Conservation (phyloP, 2,329 filamentous ascomycete species). For the Penicillium sp. region DNA sequence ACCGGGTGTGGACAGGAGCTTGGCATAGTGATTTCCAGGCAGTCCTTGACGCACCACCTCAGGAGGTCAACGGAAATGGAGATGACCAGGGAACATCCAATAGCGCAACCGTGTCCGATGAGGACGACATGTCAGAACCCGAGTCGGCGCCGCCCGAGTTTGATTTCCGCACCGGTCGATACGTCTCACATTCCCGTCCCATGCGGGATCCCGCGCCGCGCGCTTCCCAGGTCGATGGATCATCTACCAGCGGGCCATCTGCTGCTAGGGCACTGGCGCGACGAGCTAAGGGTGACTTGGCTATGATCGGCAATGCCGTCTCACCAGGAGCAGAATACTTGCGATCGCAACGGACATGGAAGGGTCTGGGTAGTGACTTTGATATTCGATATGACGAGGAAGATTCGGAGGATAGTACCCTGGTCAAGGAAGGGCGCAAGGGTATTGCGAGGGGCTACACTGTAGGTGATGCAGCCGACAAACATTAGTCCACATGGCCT, state of each 20-base stretch:
- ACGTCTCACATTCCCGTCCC: slow-evolving; percentile 68
- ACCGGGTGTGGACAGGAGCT: slow-evolving; percentile 78
- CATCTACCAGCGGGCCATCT: slow-evolving; percentile 28
- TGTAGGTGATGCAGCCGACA: slow-evolving; percentile 60
- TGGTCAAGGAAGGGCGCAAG: slow-evolving; percentile 80
- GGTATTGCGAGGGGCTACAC: slow-evolving; percentile 88
- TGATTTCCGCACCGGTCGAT: slow-evolving; percentile 82
- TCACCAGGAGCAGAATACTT: slow-evolving; percentile 91
- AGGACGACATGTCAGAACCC: slow-evolving; percentile 68
- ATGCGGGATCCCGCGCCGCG: slow-evolving; percentile 42
- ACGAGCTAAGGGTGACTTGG: slow-evolving; percentile 68
- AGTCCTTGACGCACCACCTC: slow-evolving; percentile 50
- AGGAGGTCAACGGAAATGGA: slow-evolving; percentile 23
- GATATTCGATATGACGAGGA: slow-evolving; percentile 60
- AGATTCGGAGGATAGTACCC: slow-evolving; percentile 55
- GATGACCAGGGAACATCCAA: slow-evolving; percentile 29
- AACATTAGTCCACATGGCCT: slow-evolving; percentile 27
- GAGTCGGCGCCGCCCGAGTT: slow-evolving; percentile 78
- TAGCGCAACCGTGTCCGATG: slow-evolving; percentile 30
- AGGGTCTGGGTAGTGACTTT: slow-evolving; percentile 86
- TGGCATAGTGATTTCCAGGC: slow-evolving; percentile 87
- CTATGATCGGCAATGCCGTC: slow-evolving; percentile 78
- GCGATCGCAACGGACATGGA: slow-evolving; percentile 81
- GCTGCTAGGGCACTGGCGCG: slow-evolving; percentile 58
- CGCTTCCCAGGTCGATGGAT: slow-evolving; percentile 29